phyloP scores from a whole-genome alignment of 75 land plant species.

The Selaginella moellendorffii region DNA sequence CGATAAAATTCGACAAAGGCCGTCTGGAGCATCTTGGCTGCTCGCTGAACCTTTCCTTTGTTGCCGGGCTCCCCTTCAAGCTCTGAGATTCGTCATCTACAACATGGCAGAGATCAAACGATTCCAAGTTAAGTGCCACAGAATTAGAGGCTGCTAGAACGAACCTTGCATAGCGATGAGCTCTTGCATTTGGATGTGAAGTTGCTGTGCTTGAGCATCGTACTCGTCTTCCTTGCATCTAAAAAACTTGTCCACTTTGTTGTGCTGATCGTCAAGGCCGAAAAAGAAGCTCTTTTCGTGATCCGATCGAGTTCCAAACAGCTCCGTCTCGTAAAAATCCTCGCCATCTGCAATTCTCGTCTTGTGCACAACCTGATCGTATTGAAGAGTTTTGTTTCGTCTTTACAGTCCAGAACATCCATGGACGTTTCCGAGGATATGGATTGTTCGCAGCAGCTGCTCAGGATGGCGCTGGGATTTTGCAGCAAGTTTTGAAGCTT shows the following conservation, averaged over 20 bases:
- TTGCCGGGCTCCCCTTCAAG: not conserved
- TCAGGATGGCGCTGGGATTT: not conserved
- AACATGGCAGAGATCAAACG: slow-evolving; percentile 7
- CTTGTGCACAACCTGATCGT: slow-evolving; percentile 13
- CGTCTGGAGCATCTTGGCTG: slow-evolving; percentile 23
- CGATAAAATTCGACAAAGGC: slow-evolving; percentile 30
- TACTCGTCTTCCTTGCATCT: slow-evolving; percentile 55
- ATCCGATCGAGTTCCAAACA: slow-evolving; percentile 10
- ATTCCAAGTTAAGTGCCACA: slow-evolving; percentile 7
- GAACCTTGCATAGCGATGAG: slow-evolving; percentile 15
- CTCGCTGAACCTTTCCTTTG: slow-evolving; percentile 15
- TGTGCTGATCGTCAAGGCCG: slow-evolving; percentile 46
- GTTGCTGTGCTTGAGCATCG: slow-evolving; percentile 40
- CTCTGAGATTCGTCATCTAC: slow-evolving; percentile 1
- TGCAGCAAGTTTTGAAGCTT: not conserved
- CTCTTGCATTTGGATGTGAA: slow-evolving; percentile 44
- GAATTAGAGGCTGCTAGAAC: too few relatives aligned
- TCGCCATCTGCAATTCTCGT: not conserved
- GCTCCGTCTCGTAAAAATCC: slow-evolving; percentile 20
- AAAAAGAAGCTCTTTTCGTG: slow-evolving; percentile 29
- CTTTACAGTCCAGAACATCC: not conserved
- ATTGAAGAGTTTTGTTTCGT: too few relatives aligned
- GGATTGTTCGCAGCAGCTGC: not conserved
- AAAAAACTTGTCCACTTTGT: slow-evolving; percentile 74
- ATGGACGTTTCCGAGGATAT: not conserved